phyloP scores from a whole-genome alignment of 2,329 filamentous ascomycete genomes.

The Berkeleyomyces rouxiae region DNA sequence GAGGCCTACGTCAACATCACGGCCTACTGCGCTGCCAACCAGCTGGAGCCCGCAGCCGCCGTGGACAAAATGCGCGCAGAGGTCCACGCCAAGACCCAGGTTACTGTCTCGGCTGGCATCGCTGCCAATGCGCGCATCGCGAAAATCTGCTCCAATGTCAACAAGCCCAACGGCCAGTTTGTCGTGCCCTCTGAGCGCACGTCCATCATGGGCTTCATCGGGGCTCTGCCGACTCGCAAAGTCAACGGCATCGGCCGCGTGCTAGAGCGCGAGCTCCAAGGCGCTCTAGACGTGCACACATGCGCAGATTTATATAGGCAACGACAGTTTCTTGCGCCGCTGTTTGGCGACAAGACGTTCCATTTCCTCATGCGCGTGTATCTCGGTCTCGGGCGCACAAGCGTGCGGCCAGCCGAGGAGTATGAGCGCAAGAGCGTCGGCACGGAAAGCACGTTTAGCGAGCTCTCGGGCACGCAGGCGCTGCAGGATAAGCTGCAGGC shows the following conservation, averaged over 20 bases:
- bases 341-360: constrained; percentile 87
- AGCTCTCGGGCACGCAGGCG: constrained; percentile 51
- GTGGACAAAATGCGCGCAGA: constrained; percentile 64
- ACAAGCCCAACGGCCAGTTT: constrained; percentile 93
- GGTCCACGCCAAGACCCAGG: constrained; percentile 56
- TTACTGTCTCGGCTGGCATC: constrained; percentile 89
- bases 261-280: constrained; percentile 70
- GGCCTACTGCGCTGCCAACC: constrained; percentile 56
- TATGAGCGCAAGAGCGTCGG: constrained; percentile 88
- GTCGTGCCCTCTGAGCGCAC: constrained; percentile 52
- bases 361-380: constrained; percentile 73
- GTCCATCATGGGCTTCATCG: constrained; percentile 75
- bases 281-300: constrained; percentile 69
- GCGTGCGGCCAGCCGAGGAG: constrained; percentile 70
- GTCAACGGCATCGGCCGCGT: constrained; percentile 93
- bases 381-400: constrained; percentile 72
- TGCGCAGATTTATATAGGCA: constrained; percentile 76
- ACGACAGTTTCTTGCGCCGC: constrained; percentile 51
- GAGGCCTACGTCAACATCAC: constrained; percentile 96
- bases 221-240: constrained; percentile 65
- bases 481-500: constrained; percentile 62
- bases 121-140: constrained; percentile 84
- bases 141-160: constrained; percentile 89
- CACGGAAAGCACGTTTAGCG: constrained; percentile 79
- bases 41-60: constrained; percentile 52